phyloP scores from a whole-genome alignment of 495 filamentous ascomycete genomes.

The Annulohypoxylon bovei region DNA sequence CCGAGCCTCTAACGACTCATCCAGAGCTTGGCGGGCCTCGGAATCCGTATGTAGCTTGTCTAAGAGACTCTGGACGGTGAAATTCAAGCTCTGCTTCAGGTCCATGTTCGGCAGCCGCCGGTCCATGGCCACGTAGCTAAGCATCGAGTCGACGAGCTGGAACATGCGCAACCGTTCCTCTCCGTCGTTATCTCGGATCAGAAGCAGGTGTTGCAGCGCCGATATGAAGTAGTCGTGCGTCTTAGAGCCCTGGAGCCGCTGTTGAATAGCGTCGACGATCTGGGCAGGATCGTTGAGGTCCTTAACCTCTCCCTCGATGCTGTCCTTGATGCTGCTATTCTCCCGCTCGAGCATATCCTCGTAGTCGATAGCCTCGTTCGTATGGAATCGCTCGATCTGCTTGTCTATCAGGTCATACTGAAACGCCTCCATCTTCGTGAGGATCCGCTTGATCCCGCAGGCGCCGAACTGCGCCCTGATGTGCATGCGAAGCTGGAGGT shows the following conservation, averaged over 20 bases:
- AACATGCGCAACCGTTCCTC: constrained; percentile 97
- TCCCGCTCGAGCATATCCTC: constrained; percentile 96
- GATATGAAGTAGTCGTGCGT: constrained; percentile 96
- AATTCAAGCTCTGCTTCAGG: constrained; percentile 94
- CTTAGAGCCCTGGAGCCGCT: constrained; percentile 81
- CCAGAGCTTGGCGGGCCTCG: constrained; percentile 88
- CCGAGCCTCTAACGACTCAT: constrained; percentile 87
- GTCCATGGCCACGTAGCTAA: constrained; percentile 99
- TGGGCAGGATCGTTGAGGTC: constrained; percentile 93
- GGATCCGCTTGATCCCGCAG: constrained; percentile 93
- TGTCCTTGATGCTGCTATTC: constrained; percentile 88
- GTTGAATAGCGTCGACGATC: constrained; percentile 93
- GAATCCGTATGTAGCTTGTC: constrained; percentile 97
- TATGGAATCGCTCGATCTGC: constrained; percentile 92
- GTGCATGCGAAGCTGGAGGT: constrained; percentile 91
- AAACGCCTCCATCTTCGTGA: constrained; percentile 97
- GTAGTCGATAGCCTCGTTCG: constrained; percentile 97
- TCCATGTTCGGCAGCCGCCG: constrained; percentile 95
- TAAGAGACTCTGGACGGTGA: constrained; percentile 93
- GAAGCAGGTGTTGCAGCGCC: constrained; percentile 90
- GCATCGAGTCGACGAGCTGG: constrained; percentile 96
- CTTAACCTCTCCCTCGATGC: constrained; percentile 88
- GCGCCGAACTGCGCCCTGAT: constrained; percentile 95
- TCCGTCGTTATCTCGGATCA: constrained; percentile 91
- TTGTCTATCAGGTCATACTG: constrained; percentile 99